Percentiles rank a stretch among this genome's conserved stretches.
Evolutionary conservation across 768 basidiomycete species (phyloP).

Genomic region (Imleria badia): DNA sequence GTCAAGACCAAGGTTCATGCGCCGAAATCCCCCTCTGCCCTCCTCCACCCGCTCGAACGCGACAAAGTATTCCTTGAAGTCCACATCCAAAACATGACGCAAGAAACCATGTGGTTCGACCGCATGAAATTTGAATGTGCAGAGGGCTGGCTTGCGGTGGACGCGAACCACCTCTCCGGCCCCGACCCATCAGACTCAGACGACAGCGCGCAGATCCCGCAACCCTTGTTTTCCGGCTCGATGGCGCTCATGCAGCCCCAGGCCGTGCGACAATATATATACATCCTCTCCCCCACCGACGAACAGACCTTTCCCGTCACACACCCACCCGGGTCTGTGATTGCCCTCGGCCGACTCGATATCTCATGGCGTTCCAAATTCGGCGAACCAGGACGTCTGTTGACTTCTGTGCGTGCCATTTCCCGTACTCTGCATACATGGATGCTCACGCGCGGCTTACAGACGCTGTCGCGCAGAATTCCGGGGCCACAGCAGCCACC

Average conservation of each 20-base stretch:
- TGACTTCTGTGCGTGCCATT: constrained; percentile 63
- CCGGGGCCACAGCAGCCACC: constrained; percentile 46
- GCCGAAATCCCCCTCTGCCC: constrained; percentile 69
- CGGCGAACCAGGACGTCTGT: constrained; percentile 81
- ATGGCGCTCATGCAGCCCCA: constrained; percentile 79
- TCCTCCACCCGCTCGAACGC: constrained; percentile 61
- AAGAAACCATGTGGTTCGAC: constrained; percentile 75
- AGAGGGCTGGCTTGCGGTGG: constrained; percentile 61
- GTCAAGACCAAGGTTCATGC: constrained; percentile 93
- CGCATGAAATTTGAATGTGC: constrained; percentile 76
- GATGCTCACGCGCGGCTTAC: not conserved
- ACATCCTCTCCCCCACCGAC: constrained; percentile 62
- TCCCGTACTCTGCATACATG: not conserved
- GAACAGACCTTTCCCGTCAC: constrained; percentile 44
- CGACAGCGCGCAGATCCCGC: constrained; percentile 20
- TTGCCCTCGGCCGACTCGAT: constrained; percentile 85
- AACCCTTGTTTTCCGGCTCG: constrained; percentile 55
- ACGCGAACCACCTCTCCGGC: constrained; percentile 45
- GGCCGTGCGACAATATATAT: constrained; percentile 85
- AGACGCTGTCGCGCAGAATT: constrained; percentile 80
- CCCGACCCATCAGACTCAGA: not conserved
- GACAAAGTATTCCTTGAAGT: constrained; percentile 90
- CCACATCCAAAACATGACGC: constrained; percentile 86
- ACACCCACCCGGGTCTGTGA: constrained; percentile 64
- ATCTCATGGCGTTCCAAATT: constrained; percentile 85